Evolutionary conservation across 2,329 filamentous ascomycete genomes (phyloP).

Genomic region (Rhynchosporium graminicola): DNA sequence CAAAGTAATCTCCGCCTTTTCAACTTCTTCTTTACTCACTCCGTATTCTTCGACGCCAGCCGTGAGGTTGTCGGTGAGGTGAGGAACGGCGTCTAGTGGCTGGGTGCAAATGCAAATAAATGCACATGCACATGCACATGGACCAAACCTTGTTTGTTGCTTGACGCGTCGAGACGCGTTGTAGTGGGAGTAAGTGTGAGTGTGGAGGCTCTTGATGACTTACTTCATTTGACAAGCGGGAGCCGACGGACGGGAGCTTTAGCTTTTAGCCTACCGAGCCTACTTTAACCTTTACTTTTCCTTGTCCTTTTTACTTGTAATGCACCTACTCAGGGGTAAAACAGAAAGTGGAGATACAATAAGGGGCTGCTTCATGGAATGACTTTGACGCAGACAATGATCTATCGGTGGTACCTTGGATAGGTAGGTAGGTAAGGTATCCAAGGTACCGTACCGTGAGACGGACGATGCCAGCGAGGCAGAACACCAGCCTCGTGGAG

Average conservation of each 20-base stretch:
- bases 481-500: slow-evolving; percentile 10
- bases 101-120: not conserved
- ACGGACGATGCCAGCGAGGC: slow-evolving; percentile 2
- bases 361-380: not conserved
- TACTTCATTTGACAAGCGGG: slow-evolving; percentile 6
- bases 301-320: no score
- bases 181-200: not conserved
- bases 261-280: no score
- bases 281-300: no score
- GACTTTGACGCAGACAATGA: no score
- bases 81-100: not conserved
- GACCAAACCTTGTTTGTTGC: slow-evolving; percentile 2
- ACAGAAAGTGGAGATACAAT: not conserved
- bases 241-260: not conserved
- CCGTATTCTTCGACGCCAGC: not conserved
- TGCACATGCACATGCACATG: not conserved
- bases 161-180: slow-evolving; percentile 4
- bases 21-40: slow-evolving; percentile 1
- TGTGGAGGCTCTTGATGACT: not conserved
- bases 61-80: not conserved
- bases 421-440: no score
- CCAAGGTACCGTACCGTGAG: not conserved
- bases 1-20: slow-evolving; percentile 10
- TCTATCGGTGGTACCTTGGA: no score
- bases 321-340: slow-evolving; percentile 5